phyloP scores from a whole-genome alignment of 129 eudicot genomes.

The Flaveria brownii region DNA sequence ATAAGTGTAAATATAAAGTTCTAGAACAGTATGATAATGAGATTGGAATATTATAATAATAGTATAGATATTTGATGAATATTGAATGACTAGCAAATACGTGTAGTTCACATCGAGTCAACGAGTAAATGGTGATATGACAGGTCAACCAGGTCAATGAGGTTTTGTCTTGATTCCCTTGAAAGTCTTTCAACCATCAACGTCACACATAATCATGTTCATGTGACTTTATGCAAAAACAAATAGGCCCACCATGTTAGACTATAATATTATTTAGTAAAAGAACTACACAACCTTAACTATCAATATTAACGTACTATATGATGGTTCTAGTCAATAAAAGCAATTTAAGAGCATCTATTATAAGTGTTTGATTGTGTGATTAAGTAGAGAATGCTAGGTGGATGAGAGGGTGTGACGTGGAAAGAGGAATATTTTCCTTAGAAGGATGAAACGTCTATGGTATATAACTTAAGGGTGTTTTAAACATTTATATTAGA shows the following conservation, averaged over 20 bases:
- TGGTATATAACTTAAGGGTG: no score
- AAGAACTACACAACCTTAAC: no score
- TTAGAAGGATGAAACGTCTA: no score
- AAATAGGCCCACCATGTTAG: not conserved
- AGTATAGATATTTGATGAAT: not conserved
- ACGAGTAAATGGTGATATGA: conserved; percentile 57
- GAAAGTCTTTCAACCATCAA: conserved; percentile 15
- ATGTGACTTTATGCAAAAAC: conserved; percentile 31
- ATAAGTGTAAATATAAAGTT: not conserved
- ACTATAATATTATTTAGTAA: not conserved
- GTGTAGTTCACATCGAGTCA: conserved; percentile 47
- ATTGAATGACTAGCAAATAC: conserved; percentile 1
- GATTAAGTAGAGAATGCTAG: no score
- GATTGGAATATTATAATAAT: not conserved
- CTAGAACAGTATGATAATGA: no score
- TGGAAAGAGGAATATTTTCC: no score
- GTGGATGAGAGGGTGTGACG: no score
- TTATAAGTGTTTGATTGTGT: no score
- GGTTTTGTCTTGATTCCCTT: conserved; percentile 18
- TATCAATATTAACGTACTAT: no score
- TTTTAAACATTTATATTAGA: no score
- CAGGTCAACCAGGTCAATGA: conserved; percentile 57
- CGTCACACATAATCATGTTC: conserved; percentile 28
- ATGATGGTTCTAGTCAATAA: no score
- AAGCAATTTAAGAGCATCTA: no score